Evolutionary conservation across 768 basidiomycete species (phyloP), one percentile per base, ranked within the genome.

Genomic region (Brasilioporus rufonigricans): DNA sequence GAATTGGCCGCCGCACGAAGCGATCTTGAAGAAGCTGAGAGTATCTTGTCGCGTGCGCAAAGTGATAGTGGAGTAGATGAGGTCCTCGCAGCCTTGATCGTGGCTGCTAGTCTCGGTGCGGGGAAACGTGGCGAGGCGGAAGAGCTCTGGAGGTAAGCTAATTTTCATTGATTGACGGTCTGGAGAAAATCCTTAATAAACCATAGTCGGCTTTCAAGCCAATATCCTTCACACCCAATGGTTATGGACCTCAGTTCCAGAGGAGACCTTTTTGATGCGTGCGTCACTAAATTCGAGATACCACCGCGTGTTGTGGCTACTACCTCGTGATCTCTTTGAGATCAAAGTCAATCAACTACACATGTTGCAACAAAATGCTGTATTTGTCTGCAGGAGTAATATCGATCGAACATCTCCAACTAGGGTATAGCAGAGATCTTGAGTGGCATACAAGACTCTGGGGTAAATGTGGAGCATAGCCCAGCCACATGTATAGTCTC

Each of bases 1-100:
- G 89, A 92, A 61, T 73, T 89, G 45, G 72, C 77, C 23, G 87
- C 84, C 52, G 91, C 90, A n/a, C 84, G 83, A 68, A 89, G 87
- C 4, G 89, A 91, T 65, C 69, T 93, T 50, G 87, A 90, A 59
- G 90, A 92, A 67, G 84, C 89, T 0, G 60, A 59, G 46, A 44
- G 55, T 23, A 38, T 68, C 13, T 67, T 87, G 23, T 72, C 77
- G 44, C 85, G 84, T 61, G 79, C 68, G 10, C 64, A 64, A 35
- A 55, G 70, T n/a, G 57, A 65, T 23, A 61, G 62, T 11, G 83
- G 89, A 61, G 70, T 79, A 44, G 61, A 61, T 36, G 90, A 92
- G 64, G 77, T 89, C 14, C 74, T 87, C 40, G 88, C 87, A 8
- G 89, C 84, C 1, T 76, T 78, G 64, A 77, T 79, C 2, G 86